Percentiles rank a stretch among this genome's conserved stretches.
phyloP scores from a whole-genome alignment of 345 rosid species.

The Gossypium sturtianum region DNA sequence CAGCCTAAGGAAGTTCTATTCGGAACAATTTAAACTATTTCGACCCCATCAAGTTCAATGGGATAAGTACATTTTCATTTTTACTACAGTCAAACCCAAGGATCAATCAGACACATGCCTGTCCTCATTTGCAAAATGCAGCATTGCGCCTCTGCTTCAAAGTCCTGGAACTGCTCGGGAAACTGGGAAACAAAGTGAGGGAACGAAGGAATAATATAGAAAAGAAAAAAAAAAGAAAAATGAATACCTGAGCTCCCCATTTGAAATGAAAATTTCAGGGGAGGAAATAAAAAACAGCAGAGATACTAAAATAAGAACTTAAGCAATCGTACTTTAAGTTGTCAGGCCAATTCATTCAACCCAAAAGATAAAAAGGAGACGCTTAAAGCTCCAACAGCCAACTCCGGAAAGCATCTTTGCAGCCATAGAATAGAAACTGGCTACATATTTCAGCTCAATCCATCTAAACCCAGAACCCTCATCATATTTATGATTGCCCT shows the following conservation, averaged over 20 bases:
- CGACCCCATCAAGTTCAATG: background rate
- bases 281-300: background rate
- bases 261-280: background rate
- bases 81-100: background rate
- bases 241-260: background rate
- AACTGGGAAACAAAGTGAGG: background rate
- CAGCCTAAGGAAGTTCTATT: background rate
- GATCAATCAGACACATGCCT: background rate
- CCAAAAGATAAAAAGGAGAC: background rate
- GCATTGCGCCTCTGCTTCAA: background rate
- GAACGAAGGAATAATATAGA: background rate
- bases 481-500: background rate
- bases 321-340: background rate
- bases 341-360: background rate
- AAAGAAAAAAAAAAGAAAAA: background rate
- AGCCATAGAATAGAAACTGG: background rate
- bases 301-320: background rate
- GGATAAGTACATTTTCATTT: background rate
- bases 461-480: background rate
- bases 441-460: background rate
- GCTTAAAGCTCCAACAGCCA: background rate
- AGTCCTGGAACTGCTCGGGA: background rate
- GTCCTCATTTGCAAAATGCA: background rate
- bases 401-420: background rate
- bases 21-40: background rate